Evolutionary conservation across 1,284 basidiomycete species (phyloP).

Genomic region (Marasmius oreades): DNA sequence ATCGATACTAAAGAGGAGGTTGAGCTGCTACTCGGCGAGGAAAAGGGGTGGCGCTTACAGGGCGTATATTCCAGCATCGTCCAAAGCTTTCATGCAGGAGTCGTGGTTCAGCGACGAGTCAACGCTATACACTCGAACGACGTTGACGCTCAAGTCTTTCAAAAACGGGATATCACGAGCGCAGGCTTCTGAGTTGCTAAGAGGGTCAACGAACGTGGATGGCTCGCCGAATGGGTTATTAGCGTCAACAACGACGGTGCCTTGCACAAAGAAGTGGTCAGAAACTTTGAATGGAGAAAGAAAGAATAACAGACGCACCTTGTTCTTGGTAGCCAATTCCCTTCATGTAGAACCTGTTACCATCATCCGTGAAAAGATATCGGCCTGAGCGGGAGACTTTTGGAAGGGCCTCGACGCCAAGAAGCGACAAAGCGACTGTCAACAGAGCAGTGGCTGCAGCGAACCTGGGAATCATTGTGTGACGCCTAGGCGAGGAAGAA

Average conservation of each 20-base stretch:
- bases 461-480: not conserved
- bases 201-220: constrained; percentile 71
- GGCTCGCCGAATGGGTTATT: constrained; percentile 81
- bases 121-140: constrained; percentile 84
- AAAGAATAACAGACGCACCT: constrained; percentile 40
- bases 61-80: constrained; percentile 81
- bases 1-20: constrained; percentile 58
- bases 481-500: not conserved
- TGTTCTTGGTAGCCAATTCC: constrained; percentile 90
- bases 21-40: constrained; percentile 10
- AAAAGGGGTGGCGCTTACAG: constrained; percentile 49
- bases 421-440: constrained; percentile 6
- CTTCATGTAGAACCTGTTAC: constrained; percentile 85
- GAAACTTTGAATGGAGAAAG: not conserved
- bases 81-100: constrained; percentile 78
- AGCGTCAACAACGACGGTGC: constrained; percentile 39
- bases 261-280: constrained; percentile 26
- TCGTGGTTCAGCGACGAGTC: constrained; percentile 82
- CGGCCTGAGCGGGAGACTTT: constrained; percentile 63
- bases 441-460: constrained; percentile 5
- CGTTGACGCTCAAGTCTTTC: constrained; percentile 65
- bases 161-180: constrained; percentile 78
- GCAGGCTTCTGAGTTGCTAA: constrained; percentile 69
- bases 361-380: constrained; percentile 76
- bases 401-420: constrained; percentile 49